A percentile compares a stretch with the other conserved stretches of the same genome.
These are phyloP conservation scores for Zymoseptoria ardabiliae DNA, from an alignment of 2,329 filamentous ascomycete genomes.

Conservation along the genomic window DNA sequence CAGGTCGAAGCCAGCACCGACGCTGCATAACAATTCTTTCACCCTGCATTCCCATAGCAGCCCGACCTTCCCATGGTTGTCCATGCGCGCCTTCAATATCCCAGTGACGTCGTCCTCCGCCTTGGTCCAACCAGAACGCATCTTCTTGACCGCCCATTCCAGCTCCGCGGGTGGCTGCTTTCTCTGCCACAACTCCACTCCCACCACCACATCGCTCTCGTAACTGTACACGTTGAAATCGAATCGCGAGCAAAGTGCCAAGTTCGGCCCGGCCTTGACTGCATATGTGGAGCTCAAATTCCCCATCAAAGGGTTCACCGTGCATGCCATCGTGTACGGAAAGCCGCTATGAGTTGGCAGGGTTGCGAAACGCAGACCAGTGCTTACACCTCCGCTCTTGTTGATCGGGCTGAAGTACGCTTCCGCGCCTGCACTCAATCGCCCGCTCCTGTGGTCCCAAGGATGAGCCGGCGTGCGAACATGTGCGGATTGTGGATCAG, in stretches of 20 bases:
- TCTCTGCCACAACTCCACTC: slow-evolving; percentile 79
- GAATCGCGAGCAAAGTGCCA: slow-evolving; percentile 82
- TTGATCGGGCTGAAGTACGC: slow-evolving; percentile 93
- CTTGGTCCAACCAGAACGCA: slow-evolving; percentile 36
- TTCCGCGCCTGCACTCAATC: slow-evolving; percentile 86
- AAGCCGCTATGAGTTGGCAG: slow-evolving; percentile 73
- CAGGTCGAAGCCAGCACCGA: slow-evolving; percentile 79
- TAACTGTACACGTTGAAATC: slow-evolving; percentile 99
- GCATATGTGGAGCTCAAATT: slow-evolving; percentile 88
- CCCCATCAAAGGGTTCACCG: slow-evolving; percentile 88
- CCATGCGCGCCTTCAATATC: slow-evolving; percentile 81
- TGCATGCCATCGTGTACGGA: slow-evolving; percentile 87
- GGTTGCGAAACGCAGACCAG: slow-evolving; percentile 84
- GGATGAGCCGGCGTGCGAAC: slow-evolving; percentile 22
- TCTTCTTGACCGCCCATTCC: slow-evolving; percentile 38
- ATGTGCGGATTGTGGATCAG: slow-evolving; percentile 15
- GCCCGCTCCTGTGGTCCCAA: slow-evolving; percentile 60
- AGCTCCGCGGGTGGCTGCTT: slow-evolving; percentile 30
- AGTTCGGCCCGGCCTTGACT: slow-evolving; percentile 72
- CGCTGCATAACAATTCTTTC: slow-evolving; percentile 85
- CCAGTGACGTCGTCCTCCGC: slow-evolving; percentile 64
- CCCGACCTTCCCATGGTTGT: slow-evolving; percentile 80
- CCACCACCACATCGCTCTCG: slow-evolving; percentile 86
- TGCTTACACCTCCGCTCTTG: slow-evolving; percentile 84
- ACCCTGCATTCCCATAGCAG: slow-evolving; percentile 88